Percentiles rank a stretch among this genome's conserved stretches.
These are phyloP conservation scores for Curvularia spicifera DNA, from an alignment of 2,329 filamentous ascomycete genomes.

Conservation along the genomic window DNA sequence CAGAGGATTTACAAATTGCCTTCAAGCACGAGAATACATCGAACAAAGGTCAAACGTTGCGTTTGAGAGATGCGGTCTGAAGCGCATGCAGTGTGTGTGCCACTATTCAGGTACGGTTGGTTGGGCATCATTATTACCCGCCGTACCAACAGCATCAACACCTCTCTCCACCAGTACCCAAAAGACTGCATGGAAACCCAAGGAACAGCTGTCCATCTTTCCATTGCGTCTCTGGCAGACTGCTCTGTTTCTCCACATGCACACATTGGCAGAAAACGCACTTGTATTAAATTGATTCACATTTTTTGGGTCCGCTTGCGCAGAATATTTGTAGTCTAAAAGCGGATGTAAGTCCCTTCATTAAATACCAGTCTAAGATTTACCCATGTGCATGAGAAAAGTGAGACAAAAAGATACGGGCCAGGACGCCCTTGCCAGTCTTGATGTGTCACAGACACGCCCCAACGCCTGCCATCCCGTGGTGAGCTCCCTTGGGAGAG, in stretches of 20 bases:
- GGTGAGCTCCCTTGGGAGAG: constrained; percentile 18
- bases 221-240: neutral
- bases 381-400: constrained; percentile 39
- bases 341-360: constrained; percentile 49
- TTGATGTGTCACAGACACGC: constrained; percentile 37
- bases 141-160: neutral
- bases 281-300: constrained; percentile 19
- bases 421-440: constrained; percentile 44
- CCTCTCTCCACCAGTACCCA: neutral
- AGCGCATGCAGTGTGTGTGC: neutral
- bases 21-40: neutral
- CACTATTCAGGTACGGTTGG: neutral
- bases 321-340: constrained; percentile 45
- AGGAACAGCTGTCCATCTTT: neutral
- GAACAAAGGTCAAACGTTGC: neutral
- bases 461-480: constrained; percentile 40
- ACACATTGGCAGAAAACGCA: neutral
- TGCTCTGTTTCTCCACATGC: neutral
- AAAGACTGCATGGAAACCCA: neutral
- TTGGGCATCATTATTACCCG: constrained; percentile 3
- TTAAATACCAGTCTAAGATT: constrained; percentile 51
- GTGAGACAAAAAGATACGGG: constrained; percentile 28
- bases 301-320: constrained; percentile 42
- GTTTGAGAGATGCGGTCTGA: constrained; percentile 1
- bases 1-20: neutral